Base-by-base conservation (phyloP, 768 basidiomycete species). In the Porphyrellus cyaneotinctus region DNA sequence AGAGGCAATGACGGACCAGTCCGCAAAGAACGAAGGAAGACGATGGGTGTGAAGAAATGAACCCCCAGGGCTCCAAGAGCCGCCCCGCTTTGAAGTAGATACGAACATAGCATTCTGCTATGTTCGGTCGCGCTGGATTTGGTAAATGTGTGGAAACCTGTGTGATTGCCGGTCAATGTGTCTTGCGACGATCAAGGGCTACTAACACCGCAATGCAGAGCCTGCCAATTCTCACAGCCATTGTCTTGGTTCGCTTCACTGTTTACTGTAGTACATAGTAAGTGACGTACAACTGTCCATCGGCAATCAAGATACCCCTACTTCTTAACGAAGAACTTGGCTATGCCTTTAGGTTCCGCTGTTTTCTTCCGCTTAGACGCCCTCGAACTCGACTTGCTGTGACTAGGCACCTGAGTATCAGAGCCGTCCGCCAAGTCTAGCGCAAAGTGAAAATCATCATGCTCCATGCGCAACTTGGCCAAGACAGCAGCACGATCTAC, bases 401-500 rank as follows among this genome's bases (percentile, higher is more conserved):
- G 57, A 39, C 26, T 33, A 45, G 49, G 33, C 18, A 12, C 36
- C 18, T 43, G 49, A 5, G 6, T 18, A 18, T 64, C 66, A 46
- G 70, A 52, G 48, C 75, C 72, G 23, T 77, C 77, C 20, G 85
- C 78, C 46, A 97, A 65, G 50, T 91, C 87, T 61, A 84, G 77
- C 1, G 95, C 94, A 59, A 92, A 83, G 68, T 97, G 95, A 67
- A 83, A 97, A 70, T 97, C 95, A 32, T 82, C 78, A 60, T 97
- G 95, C 64, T 97, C 95, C 67, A 78, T 59, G 49, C 74, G 75
- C 50, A 81, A 63, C 53, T 69, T 69, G 7, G 68, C 72, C 33
- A 85, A 59, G 56, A 70, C 73, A 44, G 61, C 58, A n/a, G 57
- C 63, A 28, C 39, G 58, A 6, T 63, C 74, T 36, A 58, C 63